Evolutionary conservation across 192 early-diverging fungal genomes (phyloP).

Genomic region (Coemansia sp.): DNA sequence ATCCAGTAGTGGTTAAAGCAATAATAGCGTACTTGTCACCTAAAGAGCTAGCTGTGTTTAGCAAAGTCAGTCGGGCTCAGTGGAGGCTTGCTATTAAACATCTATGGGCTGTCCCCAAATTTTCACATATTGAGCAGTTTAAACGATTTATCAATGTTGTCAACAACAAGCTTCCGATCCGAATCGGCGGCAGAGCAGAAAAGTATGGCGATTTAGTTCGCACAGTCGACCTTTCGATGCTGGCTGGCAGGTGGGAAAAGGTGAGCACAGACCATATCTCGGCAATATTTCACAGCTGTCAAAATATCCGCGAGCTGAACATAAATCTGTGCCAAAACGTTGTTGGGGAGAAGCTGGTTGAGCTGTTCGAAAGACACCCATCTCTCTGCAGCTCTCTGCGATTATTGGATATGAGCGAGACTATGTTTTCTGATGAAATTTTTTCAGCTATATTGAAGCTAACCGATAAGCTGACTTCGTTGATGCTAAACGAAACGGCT

Average conservation of each 20-base stretch:
- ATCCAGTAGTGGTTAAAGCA: too few relatives aligned
- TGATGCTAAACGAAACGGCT: slow-evolving; percentile 5
- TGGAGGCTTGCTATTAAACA: slow-evolving; percentile 1
- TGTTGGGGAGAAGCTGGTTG: slow-evolving; percentile 1
- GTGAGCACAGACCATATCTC: slow-evolving; percentile 6
- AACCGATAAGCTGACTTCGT: not conserved
- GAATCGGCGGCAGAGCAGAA: not conserved
- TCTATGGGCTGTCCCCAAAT: slow-evolving; percentile 3
- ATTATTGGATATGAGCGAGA: slow-evolving; percentile 11
- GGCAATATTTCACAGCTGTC: slow-evolving; percentile 7
- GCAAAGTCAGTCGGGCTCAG: not conserved
- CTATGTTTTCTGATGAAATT: not conserved
- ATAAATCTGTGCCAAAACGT: slow-evolving; percentile 23
- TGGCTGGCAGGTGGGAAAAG: slow-evolving; percentile 22
- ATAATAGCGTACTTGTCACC: too few relatives aligned
- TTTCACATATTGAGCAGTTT: slow-evolving; percentile 9
- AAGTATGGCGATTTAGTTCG: slow-evolving; percentile 15
- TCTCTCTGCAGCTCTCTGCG: slow-evolving; percentile 3
- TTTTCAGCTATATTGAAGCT: slow-evolving; percentile 1
- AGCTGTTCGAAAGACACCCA: not conserved
- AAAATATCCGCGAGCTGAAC: not conserved
- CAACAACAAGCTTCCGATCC: not conserved
- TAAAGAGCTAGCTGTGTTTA: not conserved
- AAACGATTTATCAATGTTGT: not conserved
- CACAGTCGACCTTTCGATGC: slow-evolving; percentile 18